A percentile compares a stretch with the other conserved stretches of the same genome.
Evolutionary conservation across 164 flowering plant genomes (phyloP).

Genomic region (Chimonanthus salicifolius): DNA sequence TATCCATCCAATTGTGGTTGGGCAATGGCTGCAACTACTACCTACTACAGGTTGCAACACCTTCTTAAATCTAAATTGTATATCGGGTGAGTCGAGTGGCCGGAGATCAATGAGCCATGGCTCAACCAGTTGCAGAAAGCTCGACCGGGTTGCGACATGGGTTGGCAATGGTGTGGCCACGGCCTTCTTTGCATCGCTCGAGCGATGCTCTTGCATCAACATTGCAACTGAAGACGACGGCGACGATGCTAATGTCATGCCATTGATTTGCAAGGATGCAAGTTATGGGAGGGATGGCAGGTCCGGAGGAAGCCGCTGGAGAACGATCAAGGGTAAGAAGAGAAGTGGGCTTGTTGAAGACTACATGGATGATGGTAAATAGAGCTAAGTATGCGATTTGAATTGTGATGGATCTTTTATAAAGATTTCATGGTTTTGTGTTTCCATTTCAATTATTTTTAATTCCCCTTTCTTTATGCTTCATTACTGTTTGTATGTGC

Average conservation of each 20-base stretch:
- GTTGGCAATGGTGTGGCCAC: conserved; percentile 48
- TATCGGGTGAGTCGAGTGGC: conserved; percentile 24
- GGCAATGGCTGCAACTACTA: conserved; percentile 36
- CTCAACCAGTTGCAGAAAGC: conserved; percentile 33
- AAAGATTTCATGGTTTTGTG: no score
- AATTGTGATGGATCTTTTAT: no score
- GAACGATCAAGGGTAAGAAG: conserved; percentile 40
- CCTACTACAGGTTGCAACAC: conserved; percentile 25
- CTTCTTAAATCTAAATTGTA: conserved; percentile 32
- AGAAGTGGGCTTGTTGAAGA: conserved; percentile 18
- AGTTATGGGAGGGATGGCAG: conserved; percentile 15
- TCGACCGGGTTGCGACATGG: conserved; percentile 73
- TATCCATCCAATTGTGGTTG: background rate
- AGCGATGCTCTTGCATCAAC: conserved; percentile 66
- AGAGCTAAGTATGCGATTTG: no score
- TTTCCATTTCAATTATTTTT: no score
- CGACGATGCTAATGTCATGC: conserved; percentile 49
- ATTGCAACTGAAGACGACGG: conserved; percentile 54
- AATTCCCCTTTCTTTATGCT: no score
- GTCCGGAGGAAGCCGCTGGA: conserved; percentile 16
- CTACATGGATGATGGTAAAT: conserved; percentile 10
- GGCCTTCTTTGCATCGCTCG: conserved; percentile 67
- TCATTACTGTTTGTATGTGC: no score
- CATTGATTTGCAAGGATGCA: conserved; percentile 51
- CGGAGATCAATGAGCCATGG: conserved; percentile 24